These are phyloP conservation scores for Nidula niveotomentosa DNA, from an alignment of 1,284 basidiomycete species.

Conservation along the genomic window DNA sequence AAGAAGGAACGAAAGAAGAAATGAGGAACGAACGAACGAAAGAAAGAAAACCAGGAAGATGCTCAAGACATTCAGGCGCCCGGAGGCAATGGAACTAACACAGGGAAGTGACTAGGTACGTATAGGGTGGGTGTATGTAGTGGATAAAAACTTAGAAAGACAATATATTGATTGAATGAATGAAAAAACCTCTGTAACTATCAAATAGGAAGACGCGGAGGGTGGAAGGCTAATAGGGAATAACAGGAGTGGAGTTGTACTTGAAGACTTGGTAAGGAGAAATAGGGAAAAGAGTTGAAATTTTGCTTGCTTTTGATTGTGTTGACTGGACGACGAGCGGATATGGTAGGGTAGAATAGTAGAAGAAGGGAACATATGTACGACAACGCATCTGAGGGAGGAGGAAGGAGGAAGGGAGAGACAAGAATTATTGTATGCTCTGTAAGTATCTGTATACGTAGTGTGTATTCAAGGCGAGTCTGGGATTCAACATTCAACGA, in stretches of 20 bases:
- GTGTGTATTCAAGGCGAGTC: neutral
- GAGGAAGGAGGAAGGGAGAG: neutral
- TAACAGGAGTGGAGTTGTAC: neutral
- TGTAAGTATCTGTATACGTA: neutral
- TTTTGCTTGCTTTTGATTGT: neutral
- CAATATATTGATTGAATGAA: neutral
- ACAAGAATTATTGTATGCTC: neutral
- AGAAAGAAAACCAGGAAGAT: neutral
- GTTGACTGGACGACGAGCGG: neutral
- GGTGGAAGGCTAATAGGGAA: neutral
- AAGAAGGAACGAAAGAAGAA: neutral
- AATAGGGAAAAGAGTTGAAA: neutral
- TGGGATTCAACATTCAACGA: neutral
- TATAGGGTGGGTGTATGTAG: too few species aligned
- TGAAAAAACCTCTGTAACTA: neutral
- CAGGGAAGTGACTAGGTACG: too few species aligned
- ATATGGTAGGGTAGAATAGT: neutral
- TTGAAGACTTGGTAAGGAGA: neutral
- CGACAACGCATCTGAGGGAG: neutral
- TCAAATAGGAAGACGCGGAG: neutral
- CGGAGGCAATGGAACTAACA: too few species aligned
- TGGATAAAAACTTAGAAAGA: neutral
- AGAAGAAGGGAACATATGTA: neutral
- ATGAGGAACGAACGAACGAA: neutral
- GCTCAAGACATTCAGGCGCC: too few species aligned